A percentile compares a stretch with the other conserved stretches of the same genome.
Evolutionary conservation across 2,329 filamentous ascomycete genomes (phyloP).

Genomic region (Onygenales sp.): DNA sequence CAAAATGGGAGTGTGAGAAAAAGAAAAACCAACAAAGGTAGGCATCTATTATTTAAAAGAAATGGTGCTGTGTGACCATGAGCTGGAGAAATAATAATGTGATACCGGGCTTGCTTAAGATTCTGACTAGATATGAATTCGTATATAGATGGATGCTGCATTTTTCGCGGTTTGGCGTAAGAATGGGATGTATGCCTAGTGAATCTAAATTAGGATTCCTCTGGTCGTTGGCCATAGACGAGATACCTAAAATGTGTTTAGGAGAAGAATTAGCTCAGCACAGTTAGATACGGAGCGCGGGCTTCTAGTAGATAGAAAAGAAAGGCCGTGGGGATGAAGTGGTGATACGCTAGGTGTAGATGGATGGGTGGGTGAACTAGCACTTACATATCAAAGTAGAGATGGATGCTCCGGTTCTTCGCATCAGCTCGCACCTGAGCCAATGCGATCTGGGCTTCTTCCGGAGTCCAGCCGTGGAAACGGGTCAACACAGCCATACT

Average conservation of each 20-base stretch:
- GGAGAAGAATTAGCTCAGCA: not conserved
- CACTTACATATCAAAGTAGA: conserved; percentile 3
- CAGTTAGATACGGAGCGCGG: not conserved
- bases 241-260: conserved; percentile 1
- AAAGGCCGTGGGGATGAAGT: not conserved
- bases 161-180: too few relatives aligned
- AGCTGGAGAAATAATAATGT: too few relatives aligned
- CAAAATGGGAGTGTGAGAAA: too few relatives aligned
- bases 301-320: not conserved
- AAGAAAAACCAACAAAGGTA: too few relatives aligned
- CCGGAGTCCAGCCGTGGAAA: conserved; percentile 14
- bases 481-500: conserved; percentile 11
- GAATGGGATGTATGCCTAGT: too few relatives aligned
- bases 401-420: conserved; percentile 6
- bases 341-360: not conserved
- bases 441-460: conserved; percentile 4
- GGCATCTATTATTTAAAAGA: too few relatives aligned
- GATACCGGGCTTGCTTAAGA: too few relatives aligned
- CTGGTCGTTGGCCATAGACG: conserved; percentile 7
- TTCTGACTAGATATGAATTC: too few relatives aligned
- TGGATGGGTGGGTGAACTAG: not conserved
- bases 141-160: too few relatives aligned
- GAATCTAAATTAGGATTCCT: not conserved
- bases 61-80: too few relatives aligned
- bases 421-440: conserved; percentile 6